phyloP scores from a whole-genome alignment of 2,329 filamentous ascomycete genomes.

The Xylariaceae sp. region DNA sequence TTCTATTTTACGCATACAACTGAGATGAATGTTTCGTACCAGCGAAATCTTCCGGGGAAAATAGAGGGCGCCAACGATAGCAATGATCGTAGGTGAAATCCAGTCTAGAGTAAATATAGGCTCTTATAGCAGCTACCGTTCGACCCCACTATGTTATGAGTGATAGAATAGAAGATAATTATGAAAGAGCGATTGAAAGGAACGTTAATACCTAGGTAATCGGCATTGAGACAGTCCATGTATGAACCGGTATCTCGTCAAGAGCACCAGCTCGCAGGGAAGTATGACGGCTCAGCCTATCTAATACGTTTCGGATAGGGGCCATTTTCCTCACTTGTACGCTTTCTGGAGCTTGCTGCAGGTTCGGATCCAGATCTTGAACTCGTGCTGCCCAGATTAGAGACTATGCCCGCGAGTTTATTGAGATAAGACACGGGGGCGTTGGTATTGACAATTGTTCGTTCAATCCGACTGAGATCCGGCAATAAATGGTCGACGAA shows the following conservation, averaged over 20 bases:
- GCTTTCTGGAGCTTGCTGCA: slow-evolving; percentile 21
- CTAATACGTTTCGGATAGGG: slow-evolving; percentile 27
- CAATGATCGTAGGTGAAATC: background rate
- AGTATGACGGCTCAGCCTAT: slow-evolving; percentile 7
- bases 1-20: slow-evolving; percentile 13
- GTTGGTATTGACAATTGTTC: slow-evolving; percentile 24
- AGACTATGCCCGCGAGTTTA: slow-evolving; percentile 32
- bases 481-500: slow-evolving; percentile 22
- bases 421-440: slow-evolving; percentile 30
- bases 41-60: slow-evolving; percentile 6
- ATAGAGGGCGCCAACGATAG: background rate
- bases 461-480: slow-evolving; percentile 35
- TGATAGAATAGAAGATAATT: background rate
- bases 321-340: slow-evolving; percentile 23
- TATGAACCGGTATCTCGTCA: background rate
- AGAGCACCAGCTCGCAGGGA: slow-evolving; percentile 3
- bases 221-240: slow-evolving; percentile 12
- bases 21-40: background rate
- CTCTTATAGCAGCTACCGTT: slow-evolving; percentile 10
- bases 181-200: slow-evolving; percentile 16
- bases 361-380: slow-evolving; percentile 10
- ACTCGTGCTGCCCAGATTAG: slow-evolving; percentile 25
- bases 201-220: slow-evolving; percentile 15
- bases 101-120: background rate
- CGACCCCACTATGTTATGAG: background rate